Base-by-base conservation (phyloP, 176 grass and related monocot species). In the Rhynchospora breviuscula region DNA sequence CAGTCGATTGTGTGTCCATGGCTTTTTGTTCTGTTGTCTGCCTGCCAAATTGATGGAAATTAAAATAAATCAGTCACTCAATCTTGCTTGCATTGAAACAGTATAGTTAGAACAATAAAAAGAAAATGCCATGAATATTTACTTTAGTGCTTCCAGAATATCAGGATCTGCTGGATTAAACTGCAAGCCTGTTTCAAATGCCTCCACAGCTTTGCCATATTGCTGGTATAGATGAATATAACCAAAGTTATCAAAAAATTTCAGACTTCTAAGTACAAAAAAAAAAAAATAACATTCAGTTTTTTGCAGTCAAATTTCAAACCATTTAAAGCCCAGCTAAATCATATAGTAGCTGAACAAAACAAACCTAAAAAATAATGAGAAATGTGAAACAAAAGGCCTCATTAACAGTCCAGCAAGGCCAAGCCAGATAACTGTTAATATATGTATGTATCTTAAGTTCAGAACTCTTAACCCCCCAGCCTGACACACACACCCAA, bases 111-210 rank as follows among this genome's bases (percentile, higher is more conserved):
- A 15, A 68, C 8, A 68, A 68, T 18, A 2, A 5, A 68, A 68
- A 54, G 7, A 26, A 29, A 78, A 54, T 8, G 0, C 19, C 4
- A 78, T 78, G 51, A 43, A 22, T 25, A 62, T 87, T 29, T 29
- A 57, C 81, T 79, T 71, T 23, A 85, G 26, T 29, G 76, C 85
- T 49, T 85, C 87, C 40, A 81, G 62, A 79, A 90, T 80, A 46
- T 85, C 81, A 0, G 58, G 14, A 22, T 23, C 87, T 10, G 18
- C 10, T 0, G 88, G 80, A 15, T 84, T 18, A 79, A 75, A 40
- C 76, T 89, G n/a, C 70, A 86, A 58, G 5, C 79, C 88, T 60
- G 63, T 8, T 19, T 14, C 0, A 4, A 58, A 84, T 18, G 56
- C 44, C 40, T 67, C 6, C 46, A 43, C 40, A 84, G 82, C 82